Evolutionary conservation across 2,329 filamentous ascomycete genomes (phyloP).

Genomic region (Hypomyces rosellus): DNA sequence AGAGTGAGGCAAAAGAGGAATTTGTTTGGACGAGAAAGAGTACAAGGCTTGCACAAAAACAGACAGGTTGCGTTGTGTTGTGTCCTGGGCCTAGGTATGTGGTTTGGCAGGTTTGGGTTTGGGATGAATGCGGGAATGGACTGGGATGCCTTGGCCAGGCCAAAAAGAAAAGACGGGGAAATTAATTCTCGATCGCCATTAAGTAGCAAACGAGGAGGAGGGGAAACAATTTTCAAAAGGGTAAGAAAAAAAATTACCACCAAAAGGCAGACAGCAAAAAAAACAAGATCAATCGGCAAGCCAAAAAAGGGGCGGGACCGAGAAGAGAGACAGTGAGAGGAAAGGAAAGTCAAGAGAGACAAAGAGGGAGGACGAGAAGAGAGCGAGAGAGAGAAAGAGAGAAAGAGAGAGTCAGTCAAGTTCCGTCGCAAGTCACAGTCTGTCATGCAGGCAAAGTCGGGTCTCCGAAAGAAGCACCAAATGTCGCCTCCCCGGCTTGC

Average conservation of each 20-base stretch:
- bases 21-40: no score
- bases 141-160: no score
- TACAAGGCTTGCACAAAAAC: no score
- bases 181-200: no score
- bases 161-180: no score
- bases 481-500: not conserved
- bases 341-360: not conserved
- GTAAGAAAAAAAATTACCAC: not conserved
- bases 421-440: conserved; percentile 1
- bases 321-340: conserved; percentile 1
- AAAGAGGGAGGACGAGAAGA: not conserved
- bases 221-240: no score
- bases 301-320: not conserved
- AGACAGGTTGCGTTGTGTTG: no score
- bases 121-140: no score
- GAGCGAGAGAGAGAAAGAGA: conserved; percentile 4
- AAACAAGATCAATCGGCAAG: not conserved
- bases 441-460: conserved; percentile 5
- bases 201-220: no score
- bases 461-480: conserved; percentile 1
- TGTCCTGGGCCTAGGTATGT: no score
- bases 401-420: conserved; percentile 5
- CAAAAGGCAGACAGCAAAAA: not conserved
- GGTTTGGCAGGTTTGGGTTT: no score
- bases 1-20: no score